Evolutionary conservation across 805 yeast species (phyloP).

Genomic region (Metschnikowia hibisci): DNA sequence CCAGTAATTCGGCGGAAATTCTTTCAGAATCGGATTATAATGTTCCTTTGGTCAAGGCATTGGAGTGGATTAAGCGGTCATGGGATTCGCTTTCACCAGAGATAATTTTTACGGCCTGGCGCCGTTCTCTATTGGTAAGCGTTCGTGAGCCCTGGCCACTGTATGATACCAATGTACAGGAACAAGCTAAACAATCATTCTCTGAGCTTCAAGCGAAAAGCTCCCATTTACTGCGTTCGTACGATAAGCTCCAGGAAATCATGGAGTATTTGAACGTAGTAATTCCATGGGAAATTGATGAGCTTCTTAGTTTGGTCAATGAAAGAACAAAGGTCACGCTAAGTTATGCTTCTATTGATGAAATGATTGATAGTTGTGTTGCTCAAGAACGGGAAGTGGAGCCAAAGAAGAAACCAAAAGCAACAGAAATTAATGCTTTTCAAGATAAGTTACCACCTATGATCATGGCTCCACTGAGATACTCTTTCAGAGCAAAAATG

Average conservation of each 20-base stretch:
- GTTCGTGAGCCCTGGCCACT: conserved; percentile 29
- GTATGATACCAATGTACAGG: conserved; percentile 9
- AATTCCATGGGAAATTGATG: conserved; percentile 56
- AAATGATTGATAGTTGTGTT: conserved; percentile 55
- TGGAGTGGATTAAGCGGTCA: conserved; percentile 54
- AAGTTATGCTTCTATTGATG: conserved; percentile 55
- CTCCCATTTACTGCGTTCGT: conserved; percentile 23
- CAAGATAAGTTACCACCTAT: conserved; percentile 14
- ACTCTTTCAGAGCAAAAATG: neutral
- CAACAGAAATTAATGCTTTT: conserved; percentile 3
- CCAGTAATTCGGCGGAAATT: conserved; percentile 22
- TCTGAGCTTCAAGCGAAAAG: conserved; percentile 4
- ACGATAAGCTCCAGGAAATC: conserved; percentile 42
- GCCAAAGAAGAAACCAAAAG: neutral
- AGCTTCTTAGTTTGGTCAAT: conserved; percentile 48
- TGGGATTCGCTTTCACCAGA: conserved; percentile 46
- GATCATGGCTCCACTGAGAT: conserved; percentile 5
- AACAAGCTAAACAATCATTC: conserved; percentile 15
- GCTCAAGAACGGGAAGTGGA: neutral
- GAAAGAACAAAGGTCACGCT: conserved; percentile 40
- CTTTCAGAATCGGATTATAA: conserved; percentile 40
- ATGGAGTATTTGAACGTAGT: conserved; percentile 47
- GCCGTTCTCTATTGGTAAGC: conserved; percentile 31
- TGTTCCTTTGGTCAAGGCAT: conserved; percentile 51
- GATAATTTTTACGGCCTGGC: conserved; percentile 34